phyloP scores from a whole-genome alignment of 768 basidiomycete species.

The Trametes cingulata region DNA sequence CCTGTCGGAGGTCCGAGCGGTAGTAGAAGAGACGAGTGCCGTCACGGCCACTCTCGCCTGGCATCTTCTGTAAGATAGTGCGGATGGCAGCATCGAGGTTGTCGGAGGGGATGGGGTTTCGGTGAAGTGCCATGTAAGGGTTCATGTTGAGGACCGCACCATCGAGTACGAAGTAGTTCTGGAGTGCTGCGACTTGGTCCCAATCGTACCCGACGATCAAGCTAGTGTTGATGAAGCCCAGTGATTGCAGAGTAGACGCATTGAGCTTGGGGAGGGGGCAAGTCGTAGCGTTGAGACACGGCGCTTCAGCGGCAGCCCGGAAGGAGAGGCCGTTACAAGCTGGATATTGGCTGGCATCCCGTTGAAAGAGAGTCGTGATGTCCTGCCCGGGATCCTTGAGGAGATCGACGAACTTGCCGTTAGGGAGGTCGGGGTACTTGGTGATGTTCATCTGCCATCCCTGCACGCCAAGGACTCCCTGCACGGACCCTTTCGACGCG shows the following conservation, averaged over 20 bases:
- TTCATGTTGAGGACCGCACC: constrained; percentile 92
- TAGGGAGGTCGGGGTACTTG: constrained; percentile 43
- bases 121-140: constrained; percentile 80
- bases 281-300: constrained; percentile 57
- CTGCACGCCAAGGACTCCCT: constrained; percentile 71
- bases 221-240: constrained; percentile 65
- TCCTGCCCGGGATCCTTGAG: constrained; percentile 74
- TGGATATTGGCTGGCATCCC: constrained; percentile 63
- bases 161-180: constrained; percentile 85
- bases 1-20: constrained; percentile 58
- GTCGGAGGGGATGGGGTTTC: constrained; percentile 66
- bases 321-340: constrained; percentile 64
- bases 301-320: constrained; percentile 69
- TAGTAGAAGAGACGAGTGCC: constrained; percentile 87
- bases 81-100: constrained; percentile 83
- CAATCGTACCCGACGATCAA: constrained; percentile 86
- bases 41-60: constrained; percentile 72
- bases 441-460: constrained; percentile 80
- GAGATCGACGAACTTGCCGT: constrained; percentile 61
- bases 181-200: constrained; percentile 75
- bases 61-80: constrained; percentile 54
- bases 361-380: constrained; percentile 84
- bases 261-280: constrained; percentile 72
- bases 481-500: constrained; percentile 50
- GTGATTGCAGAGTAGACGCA: constrained; percentile 55